These are phyloP conservation scores for Clarireedia homoeocarpa DNA, from an alignment of 2,329 filamentous ascomycete species.

Conservation along the genomic window DNA sequence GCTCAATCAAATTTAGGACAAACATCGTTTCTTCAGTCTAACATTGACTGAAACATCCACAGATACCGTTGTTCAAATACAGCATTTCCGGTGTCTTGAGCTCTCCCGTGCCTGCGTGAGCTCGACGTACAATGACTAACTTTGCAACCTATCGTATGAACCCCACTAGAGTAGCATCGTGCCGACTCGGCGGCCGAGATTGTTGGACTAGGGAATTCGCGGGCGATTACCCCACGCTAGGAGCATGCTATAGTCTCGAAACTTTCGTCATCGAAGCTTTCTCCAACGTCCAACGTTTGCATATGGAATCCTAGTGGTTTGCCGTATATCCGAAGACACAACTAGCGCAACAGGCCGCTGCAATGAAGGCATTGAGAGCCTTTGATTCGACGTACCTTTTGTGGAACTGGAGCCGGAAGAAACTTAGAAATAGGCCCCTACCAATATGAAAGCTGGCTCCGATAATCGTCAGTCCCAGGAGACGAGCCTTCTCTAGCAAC, in stretches of 20 bases:
- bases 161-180: not conserved
- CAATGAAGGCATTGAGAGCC: too few relatives aligned
- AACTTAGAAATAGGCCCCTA: too few relatives aligned
- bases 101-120: not conserved
- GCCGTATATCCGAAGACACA: too few relatives aligned
- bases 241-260: not conserved
- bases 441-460: too few relatives aligned
- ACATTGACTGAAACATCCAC: not conserved
- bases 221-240: not conserved
- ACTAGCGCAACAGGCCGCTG: too few relatives aligned
- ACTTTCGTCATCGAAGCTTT: not conserved
- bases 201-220: not conserved
- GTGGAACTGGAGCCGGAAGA: too few relatives aligned
- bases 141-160: not conserved
- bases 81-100: not conserved
- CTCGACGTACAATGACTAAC: not conserved
- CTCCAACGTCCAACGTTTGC: not conserved
- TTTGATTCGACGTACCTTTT: too few relatives aligned
- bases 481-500: not conserved
- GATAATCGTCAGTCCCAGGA: not conserved
- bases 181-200: not conserved
- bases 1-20: not conserved
- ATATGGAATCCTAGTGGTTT: too few relatives aligned
- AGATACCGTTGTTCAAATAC: not conserved
- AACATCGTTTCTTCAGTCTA: not conserved